Conservation (phyloP, 2,329 filamentous ascomycete species). For the Cryphonectria naterciae region DNA sequence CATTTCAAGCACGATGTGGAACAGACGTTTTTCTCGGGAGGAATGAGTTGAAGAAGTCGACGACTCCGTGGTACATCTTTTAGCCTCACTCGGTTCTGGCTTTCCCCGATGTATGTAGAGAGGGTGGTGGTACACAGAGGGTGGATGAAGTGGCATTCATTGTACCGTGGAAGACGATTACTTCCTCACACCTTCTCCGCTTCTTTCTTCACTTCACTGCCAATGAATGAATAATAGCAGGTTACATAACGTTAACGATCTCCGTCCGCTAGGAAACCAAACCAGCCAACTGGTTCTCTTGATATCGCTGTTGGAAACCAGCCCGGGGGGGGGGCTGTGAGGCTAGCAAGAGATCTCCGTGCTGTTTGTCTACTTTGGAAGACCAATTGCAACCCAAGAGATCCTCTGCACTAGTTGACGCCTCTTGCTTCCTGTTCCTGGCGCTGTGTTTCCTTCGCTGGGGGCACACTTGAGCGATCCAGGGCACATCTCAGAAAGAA, state of each 20-base stretch:
- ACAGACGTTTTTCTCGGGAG: background rate
- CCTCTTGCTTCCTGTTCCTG: constrained; percentile 4
- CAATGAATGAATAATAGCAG: background rate
- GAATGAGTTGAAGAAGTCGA: constrained; percentile 4
- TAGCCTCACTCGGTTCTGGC: constrained; percentile 13
- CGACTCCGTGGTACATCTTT: constrained; percentile 7
- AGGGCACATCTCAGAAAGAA: background rate
- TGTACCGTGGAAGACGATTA: background rate
- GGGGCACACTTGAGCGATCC: background rate
- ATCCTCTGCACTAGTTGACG: background rate
- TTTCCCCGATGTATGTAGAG: constrained; percentile 2
- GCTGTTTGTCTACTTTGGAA: constrained; percentile 6
- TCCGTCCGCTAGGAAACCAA: background rate
- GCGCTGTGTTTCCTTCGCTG: background rate
- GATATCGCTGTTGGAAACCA: constrained; percentile 1
- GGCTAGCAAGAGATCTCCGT: constrained; percentile 12
- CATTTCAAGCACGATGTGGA: background rate
- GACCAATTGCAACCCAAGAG: constrained; percentile 22
- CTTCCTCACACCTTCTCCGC: background rate
- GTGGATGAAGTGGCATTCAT: background rate
- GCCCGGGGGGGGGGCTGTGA: constrained; percentile 9
- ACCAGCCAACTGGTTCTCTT: constrained; percentile 20
- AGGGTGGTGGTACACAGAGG: background rate
- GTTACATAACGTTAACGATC: background rate
- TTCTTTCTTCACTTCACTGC: background rate